Evolutionary conservation across 306 rosid genomes (phyloP), one percentile per base, ranked within the genome.

Genomic region (Begonia peltatifolia): DNA sequence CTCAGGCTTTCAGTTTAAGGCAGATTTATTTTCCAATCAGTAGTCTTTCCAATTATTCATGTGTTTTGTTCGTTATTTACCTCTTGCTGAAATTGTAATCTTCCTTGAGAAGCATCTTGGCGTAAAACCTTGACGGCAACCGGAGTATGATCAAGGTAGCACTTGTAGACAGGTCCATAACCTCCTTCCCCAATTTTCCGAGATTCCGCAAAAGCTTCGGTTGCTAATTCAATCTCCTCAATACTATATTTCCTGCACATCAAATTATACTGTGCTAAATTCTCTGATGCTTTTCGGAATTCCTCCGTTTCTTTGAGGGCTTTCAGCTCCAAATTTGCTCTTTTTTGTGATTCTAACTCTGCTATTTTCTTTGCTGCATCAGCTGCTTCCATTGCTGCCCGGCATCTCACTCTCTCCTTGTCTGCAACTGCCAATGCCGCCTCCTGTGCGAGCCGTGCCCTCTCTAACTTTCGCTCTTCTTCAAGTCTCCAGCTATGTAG

Each of bases 121-220:
- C 96, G 79, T 22, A 90, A 71, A 67, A 83, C 88, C 81, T 90
- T 90, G 36, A 83, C 94, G 0, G 99, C 99, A 30, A 69, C 99
- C 0, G 75, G 68, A 25, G 96, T 90, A 64, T 86, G 88, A 73
- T 90, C 84, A 25, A 90, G 95, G 51, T 58, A 78, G 57, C 90
- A 82, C 55, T 41, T 63, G 55, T 22, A 82, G 42, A 86, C 99
- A 5, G 94, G 95, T 14, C 99, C 99, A 62, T 90, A 90, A 14
- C 94, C 95, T 36, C 99, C 96, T 73, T 90, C 96, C 44, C 99
- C 99, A 41, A 90, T 75, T 67, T 86, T 90, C 16, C 64, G 85
- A 60, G 81, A 69, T n/a, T 36, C 69, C 1, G 72, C 55, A 56
- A 90, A 90, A 54, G 12, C 50, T 10, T 83, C 70, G 7, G 99